Evolutionary conservation across 306 rosid species (phyloP), one percentile per base, ranked within the genome.

Genomic region (Cajanus cajan): DNA sequence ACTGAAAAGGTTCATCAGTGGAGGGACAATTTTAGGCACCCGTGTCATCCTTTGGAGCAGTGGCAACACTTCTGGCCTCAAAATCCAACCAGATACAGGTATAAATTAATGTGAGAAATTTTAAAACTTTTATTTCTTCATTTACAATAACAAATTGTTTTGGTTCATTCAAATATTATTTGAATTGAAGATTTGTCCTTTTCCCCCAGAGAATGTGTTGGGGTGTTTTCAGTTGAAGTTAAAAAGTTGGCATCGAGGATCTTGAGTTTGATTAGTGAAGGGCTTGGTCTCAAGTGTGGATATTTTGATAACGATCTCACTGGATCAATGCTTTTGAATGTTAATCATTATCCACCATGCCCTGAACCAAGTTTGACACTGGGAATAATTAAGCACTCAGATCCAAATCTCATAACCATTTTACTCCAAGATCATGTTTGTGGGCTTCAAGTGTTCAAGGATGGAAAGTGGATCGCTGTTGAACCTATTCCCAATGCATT

Each of bases 301-400:
- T 84, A 63, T 71, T 79, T 80, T 55, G 85, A 80, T 0, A 31
- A 70, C 0, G 80, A 76, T 47, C 76, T 84, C 14, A 55, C 73
- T 9, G 80, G 65, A 6, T 25, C 75, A 21, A 31, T 75, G 73
- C 0, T 3, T 3, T 2, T 75, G 2, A 0, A 14, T 13, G 28
- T 65, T 7, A 59, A 63, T 75, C 72, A 63, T 22, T 76, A 84
- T 64, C 84, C 84, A 8, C 12, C 51, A 6, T 80, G 84, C 13
- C 87, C 87, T 2, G 76, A 84, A 8, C 87, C 85, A 76, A 84
- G 77, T 71, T 64, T 84, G 21, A 37, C 82, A 15, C 21, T 80
- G 1, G 87, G 88, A 19, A n/a, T 72, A 8, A 12, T 6, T 11
- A 76, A 80, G 36, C 87, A 80, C 65, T 7, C 64, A n/a, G 88